phyloP scores from a whole-genome alignment of 1,284 basidiomycete species.

The Bjerkandera adusta region DNA sequence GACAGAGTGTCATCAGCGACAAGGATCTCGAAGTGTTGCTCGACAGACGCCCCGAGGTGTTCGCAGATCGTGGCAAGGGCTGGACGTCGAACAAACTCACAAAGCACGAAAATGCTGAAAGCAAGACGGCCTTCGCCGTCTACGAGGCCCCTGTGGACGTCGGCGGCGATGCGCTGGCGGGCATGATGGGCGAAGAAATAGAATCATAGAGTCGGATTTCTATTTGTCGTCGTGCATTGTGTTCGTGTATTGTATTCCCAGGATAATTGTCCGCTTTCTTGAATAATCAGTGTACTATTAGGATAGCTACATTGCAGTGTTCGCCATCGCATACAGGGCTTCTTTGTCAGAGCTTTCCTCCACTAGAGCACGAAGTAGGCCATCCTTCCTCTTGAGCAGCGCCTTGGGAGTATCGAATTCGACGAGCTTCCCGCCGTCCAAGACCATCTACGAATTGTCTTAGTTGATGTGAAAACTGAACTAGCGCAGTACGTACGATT shows the following conservation, averaged over 20 bases:
- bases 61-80: constrained; percentile 71
- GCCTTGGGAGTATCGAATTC: constrained; percentile 58
- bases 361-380: constrained; percentile 54
- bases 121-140: constrained; percentile 76
- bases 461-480: neutral
- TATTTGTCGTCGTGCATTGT: neutral
- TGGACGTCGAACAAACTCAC: constrained; percentile 57
- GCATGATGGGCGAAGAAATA: constrained; percentile 54
- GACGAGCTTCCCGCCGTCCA: constrained; percentile 15
- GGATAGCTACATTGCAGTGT: too few relatives aligned
- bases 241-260: too few relatives aligned
- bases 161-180: constrained; percentile 72
- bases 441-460: constrained; percentile 18
- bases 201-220: neutral
- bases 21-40: constrained; percentile 78
- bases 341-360: constrained; percentile 56
- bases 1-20: constrained; percentile 76
- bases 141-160: constrained; percentile 72
- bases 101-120: constrained; percentile 19
- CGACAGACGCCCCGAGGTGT: constrained; percentile 82
- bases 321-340: constrained; percentile 38
- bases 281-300: too few relatives aligned
- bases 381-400: constrained; percentile 52
- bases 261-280: too few relatives aligned
- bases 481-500: constrained; percentile 26